Evolutionary conservation across 257 asterid genomes (phyloP), one percentile per base, ranked within the genome.

Genomic region (Oldenlandia corymbosa): DNA sequence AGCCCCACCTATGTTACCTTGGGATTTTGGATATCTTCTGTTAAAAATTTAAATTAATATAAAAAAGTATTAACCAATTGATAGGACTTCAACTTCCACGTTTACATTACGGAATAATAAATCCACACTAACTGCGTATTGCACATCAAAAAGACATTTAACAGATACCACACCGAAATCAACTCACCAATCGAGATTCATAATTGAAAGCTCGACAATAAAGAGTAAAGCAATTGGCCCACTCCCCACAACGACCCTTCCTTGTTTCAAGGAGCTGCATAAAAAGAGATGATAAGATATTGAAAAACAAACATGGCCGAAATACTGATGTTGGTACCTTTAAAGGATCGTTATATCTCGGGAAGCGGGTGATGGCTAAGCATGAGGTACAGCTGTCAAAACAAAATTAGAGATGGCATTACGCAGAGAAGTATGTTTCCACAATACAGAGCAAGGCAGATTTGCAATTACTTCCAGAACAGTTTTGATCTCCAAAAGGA

Each of bases 141-240:
- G 30, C 21, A 41, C 46, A 21, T 49, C 28, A 41, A 56, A 62
- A 51, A 66, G n/a, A 18, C 51, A 31, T 9, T 24, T n/a, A 12
- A n/a, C 13, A 52, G 55, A 48, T 60, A 27, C 64, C 48, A 42
- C 2, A n/a, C 54, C 23, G 73, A 59, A 71, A 46, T 55, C 34
- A 39, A 76, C 93, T 79, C 69, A 92, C 98, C 83, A 87, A 67
- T 43, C 95, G 95, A 76, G 98, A 82, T 65, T 92, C 95, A 69
- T 80, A 88, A 75, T 95, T 95, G 63, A 88, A 92, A 66, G 97
- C 89, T 70, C 95, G 85, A 68, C 98, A 92, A 68, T 88, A 92
- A 68, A 92, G 80, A 39, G 97, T 92, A 80, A 92, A 92, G 80
- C 98, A 92, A 78, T 92, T 92, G 67, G 97, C 98, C 97, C 97